Conservation (phyloP, 2,329 filamentous ascomycete genomes). For the Botrytis byssoidea region DNA sequence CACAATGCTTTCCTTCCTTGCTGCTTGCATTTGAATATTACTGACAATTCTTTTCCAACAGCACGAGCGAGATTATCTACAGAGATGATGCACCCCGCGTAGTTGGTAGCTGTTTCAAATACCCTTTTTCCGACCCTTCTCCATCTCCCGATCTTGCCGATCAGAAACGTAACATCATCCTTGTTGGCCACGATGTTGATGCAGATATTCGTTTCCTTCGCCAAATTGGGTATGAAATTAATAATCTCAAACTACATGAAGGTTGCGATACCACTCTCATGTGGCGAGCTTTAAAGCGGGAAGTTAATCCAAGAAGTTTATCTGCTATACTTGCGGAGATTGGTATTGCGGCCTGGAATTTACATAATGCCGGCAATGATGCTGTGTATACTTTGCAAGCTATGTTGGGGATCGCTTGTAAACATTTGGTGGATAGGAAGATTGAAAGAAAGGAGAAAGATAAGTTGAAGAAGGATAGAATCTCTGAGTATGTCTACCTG, state of each 20-base stretch:
- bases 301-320: slow-evolving; percentile 56
- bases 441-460: slow-evolving; percentile 23
- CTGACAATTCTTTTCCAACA: slow-evolving; percentile 18
- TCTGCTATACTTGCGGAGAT: slow-evolving; percentile 61
- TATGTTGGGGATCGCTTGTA: slow-evolving; percentile 62
- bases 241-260: slow-evolving; percentile 55
- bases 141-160: slow-evolving; percentile 7
- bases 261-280: slow-evolving; percentile 71
- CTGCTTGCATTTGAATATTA: too few relatives aligned
- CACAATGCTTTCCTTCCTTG: not conserved
- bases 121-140: slow-evolving; percentile 48
- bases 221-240: slow-evolving; percentile 61
- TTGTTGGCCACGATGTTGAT: slow-evolving; percentile 74
- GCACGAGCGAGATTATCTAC: slow-evolving; percentile 55
- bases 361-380: slow-evolving; percentile 91
- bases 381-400: slow-evolving; percentile 75
- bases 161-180: slow-evolving; percentile 57
- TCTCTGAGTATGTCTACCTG: slow-evolving; percentile 26
- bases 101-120: slow-evolving; percentile 55
- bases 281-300: slow-evolving; percentile 61
- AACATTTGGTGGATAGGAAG: slow-evolving; percentile 29
- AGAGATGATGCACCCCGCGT: slow-evolving; percentile 45
- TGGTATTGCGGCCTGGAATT: slow-evolving; percentile 58
- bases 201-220: slow-evolving; percentile 68
- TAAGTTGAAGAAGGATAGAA: slow-evolving; percentile 25